These are phyloP conservation scores for Gracilaria domingensis DNA, from an alignment of 23 red algal species.

Conservation along the genomic window DNA sequence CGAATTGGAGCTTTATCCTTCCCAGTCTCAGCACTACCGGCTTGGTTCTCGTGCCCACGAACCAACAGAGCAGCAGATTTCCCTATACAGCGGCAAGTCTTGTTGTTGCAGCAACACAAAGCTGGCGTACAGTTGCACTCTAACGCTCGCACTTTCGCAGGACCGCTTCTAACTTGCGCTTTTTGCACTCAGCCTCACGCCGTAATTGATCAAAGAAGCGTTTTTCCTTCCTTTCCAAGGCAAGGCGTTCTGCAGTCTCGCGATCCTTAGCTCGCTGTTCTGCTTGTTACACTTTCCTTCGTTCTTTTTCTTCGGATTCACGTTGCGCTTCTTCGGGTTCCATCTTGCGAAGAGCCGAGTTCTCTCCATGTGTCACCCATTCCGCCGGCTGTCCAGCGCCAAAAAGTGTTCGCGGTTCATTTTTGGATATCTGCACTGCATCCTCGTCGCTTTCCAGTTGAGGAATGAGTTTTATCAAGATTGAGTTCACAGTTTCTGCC, in stretches of 20 bases:
- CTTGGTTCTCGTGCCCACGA: background rate
- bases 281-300: background rate
- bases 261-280: background rate
- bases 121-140: background rate
- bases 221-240: background rate
- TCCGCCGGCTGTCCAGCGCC: background rate
- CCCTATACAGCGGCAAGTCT: background rate
- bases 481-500: too few relatives aligned
- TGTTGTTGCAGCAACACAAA: background rate
- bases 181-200: background rate
- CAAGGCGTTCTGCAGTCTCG: background rate
- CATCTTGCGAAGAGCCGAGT: background rate
- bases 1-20: background rate
- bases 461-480: too few relatives aligned
- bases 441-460: too few relatives aligned
- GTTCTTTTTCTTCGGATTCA: background rate
- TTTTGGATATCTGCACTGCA: background rate
- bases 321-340: background rate
- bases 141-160: background rate
- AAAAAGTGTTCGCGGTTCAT: background rate
- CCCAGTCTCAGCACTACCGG: background rate
- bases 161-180: background rate
- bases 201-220: background rate
- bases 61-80: background rate
- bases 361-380: constrained; percentile 34